Conservation (phyloP, 805 yeast species). For the Metschnikowia similis region DNA sequence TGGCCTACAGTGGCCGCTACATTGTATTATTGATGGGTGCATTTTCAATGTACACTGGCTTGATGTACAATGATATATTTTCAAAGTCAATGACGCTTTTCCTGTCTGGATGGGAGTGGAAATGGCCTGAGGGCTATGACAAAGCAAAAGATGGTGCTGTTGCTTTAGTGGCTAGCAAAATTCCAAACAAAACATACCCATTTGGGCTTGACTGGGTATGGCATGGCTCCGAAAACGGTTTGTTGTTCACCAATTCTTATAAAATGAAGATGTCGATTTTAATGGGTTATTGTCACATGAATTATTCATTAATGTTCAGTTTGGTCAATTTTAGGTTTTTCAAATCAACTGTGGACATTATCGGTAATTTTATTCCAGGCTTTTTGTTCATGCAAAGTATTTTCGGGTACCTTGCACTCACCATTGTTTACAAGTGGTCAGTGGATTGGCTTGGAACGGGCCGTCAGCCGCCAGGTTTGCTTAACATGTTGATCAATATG, state of each 20-base stretch:
- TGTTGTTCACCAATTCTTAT: slow-evolving; percentile 66
- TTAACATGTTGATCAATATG: slow-evolving; percentile 74
- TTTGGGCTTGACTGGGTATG: slow-evolving; percentile 69
- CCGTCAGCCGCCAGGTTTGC: slow-evolving; percentile 65
- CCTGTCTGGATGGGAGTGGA: slow-evolving; percentile 67
- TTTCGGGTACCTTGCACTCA: slow-evolving; percentile 65
- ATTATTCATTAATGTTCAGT: slow-evolving; percentile 65
- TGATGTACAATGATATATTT: slow-evolving; percentile 67
- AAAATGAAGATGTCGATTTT: slow-evolving; percentile 74
- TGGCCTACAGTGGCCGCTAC: slow-evolving; percentile 72
- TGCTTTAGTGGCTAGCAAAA: slow-evolving; percentile 42
- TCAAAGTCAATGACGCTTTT: slow-evolving; percentile 68
- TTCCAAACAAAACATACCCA: slow-evolving; percentile 46
- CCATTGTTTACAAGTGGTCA: slow-evolving; percentile 71
- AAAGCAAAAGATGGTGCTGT: slow-evolving; percentile 22
- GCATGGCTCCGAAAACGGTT: slow-evolving; percentile 76
- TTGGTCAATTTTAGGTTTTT: slow-evolving; percentile 57
- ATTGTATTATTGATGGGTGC: slow-evolving; percentile 66
- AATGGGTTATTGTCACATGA: slow-evolving; percentile 75
- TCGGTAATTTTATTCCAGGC: slow-evolving; percentile 74
- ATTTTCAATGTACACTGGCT: slow-evolving; percentile 71
- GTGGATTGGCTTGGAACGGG: slow-evolving; percentile 63
- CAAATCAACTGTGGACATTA: slow-evolving; percentile 56
- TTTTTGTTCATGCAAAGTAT: slow-evolving; percentile 71
- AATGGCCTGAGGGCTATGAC: slow-evolving; percentile 40